phyloP scores from a whole-genome alignment of 2,329 filamentous ascomycete genomes.

The Apiospora pterosperma region DNA sequence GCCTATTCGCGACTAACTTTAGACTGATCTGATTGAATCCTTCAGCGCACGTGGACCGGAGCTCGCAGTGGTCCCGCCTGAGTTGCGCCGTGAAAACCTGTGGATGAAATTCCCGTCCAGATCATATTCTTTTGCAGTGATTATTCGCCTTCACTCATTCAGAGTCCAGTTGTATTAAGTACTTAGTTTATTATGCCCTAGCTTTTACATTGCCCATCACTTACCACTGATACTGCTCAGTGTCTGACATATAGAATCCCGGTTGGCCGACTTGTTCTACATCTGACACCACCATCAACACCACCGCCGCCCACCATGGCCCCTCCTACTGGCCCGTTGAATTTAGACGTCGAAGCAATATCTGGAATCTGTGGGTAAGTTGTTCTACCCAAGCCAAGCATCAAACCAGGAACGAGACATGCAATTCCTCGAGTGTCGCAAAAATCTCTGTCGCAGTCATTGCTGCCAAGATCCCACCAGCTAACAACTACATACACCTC shows the following conservation, averaged over 20 bases:
- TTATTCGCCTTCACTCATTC: background rate
- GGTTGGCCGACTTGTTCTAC: background rate
- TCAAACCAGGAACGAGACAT: background rate
- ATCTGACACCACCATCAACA: background rate
- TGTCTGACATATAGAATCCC: background rate
- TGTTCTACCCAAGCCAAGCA: background rate
- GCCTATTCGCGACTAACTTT: too few species aligned
- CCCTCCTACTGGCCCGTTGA: conserved; percentile 49
- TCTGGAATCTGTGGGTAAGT: conserved; percentile 81
- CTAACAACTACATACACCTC: background rate
- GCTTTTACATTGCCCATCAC: background rate
- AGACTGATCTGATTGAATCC: background rate
- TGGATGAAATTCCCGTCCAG: background rate
- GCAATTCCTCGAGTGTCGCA: background rate
- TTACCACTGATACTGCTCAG: too few species aligned
- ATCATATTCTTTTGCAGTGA: background rate
- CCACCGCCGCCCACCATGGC: conserved; percentile 35
- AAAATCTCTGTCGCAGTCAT: background rate
- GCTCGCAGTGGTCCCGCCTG: background rate
- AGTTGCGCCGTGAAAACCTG: background rate
- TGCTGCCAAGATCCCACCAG: background rate
- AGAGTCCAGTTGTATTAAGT: background rate
- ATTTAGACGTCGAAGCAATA: conserved; percentile 81
- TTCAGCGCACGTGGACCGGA: background rate
- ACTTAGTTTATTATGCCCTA: background rate